Evolutionary conservation across 495 filamentous ascomycete species (phyloP).

Genomic region (Aspergillus sclerotioniger): DNA sequence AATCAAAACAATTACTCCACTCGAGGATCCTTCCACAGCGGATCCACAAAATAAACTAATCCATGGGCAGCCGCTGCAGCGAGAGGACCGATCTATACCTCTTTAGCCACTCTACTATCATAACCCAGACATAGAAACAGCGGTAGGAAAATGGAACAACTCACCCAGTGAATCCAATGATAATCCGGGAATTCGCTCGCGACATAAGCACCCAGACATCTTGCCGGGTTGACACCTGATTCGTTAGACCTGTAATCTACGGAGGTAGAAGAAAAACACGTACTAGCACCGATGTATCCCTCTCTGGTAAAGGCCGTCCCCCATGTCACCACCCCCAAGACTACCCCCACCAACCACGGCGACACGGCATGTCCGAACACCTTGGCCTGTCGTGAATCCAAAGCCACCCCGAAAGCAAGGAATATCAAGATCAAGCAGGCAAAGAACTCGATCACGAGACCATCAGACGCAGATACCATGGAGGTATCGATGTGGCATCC

Average conservation of each 20-base stretch:
- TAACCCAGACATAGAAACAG: background rate
- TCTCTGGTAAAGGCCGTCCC: constrained; percentile 40
- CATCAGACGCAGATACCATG: constrained; percentile 28
- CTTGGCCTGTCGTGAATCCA: constrained; percentile 54
- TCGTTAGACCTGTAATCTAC: too few relatives aligned
- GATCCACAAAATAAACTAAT: constrained; percentile 29
- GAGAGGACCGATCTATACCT: constrained; percentile 30
- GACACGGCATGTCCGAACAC: constrained; percentile 51
- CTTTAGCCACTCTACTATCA: constrained; percentile 1
- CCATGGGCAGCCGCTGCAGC: constrained; percentile 29
- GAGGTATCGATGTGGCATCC: constrained; percentile 33
- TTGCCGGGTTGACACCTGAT: constrained; percentile 34
- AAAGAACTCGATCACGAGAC: constrained; percentile 45
- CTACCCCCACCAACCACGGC: constrained; percentile 52
- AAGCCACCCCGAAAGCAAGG: constrained; percentile 49
- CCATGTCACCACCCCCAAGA: constrained; percentile 46
- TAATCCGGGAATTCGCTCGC: constrained; percentile 29
- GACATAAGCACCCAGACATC: constrained; percentile 35
- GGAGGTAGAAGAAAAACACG: constrained; percentile 11
- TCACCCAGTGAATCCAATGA: constrained; percentile 40
- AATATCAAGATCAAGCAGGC: constrained; percentile 41
- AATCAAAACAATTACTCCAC: background rate
- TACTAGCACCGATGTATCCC: constrained; percentile 46
- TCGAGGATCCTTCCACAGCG: constrained; percentile 25
- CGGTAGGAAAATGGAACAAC: too few relatives aligned